These are phyloP conservation scores for Iberis pinnata DNA, from an alignment of 345 rosid genomes.

Conservation along the genomic window DNA sequence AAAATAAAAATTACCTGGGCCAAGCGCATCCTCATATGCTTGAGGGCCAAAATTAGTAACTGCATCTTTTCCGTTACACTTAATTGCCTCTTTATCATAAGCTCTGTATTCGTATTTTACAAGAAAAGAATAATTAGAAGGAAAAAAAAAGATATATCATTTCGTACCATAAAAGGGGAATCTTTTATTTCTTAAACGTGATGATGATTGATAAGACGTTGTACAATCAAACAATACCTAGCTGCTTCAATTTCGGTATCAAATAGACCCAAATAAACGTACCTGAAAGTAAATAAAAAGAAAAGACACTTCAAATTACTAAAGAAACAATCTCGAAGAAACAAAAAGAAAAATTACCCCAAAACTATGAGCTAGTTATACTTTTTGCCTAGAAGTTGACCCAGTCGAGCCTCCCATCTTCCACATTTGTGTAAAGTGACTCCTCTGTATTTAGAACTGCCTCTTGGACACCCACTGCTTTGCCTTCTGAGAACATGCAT, in stretches of 20 bases:
- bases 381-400: constrained; percentile 92
- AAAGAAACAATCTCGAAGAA: neutral
- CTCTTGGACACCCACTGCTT: constrained; percentile 92
- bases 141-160: no score
- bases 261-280: constrained; percentile 87
- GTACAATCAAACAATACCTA: constrained; percentile 38
- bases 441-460: constrained; percentile 94
- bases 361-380: constrained; percentile 13
- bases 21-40: constrained; percentile 61
- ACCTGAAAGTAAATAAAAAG: constrained; percentile 34
- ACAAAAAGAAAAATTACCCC: neutral
- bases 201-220: constrained; percentile 12
- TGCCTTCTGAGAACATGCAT: constrained; percentile 93
- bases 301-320: neutral
- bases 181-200: constrained; percentile 3
- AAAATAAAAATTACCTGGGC: constrained; percentile 28
- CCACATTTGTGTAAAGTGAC: constrained; percentile 98
- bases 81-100: constrained; percentile 88
- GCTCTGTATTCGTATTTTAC: constrained; percentile 28
- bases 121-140: no score
- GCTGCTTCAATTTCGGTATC: constrained; percentile 96
- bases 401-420: constrained; percentile 97
- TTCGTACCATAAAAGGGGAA: neutral
- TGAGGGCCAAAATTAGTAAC: constrained; percentile 88
- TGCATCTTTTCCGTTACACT: constrained; percentile 89